Evolutionary conservation across 441 rosid genomes (phyloP).

Genomic region (Gossypium lobatum): DNA sequence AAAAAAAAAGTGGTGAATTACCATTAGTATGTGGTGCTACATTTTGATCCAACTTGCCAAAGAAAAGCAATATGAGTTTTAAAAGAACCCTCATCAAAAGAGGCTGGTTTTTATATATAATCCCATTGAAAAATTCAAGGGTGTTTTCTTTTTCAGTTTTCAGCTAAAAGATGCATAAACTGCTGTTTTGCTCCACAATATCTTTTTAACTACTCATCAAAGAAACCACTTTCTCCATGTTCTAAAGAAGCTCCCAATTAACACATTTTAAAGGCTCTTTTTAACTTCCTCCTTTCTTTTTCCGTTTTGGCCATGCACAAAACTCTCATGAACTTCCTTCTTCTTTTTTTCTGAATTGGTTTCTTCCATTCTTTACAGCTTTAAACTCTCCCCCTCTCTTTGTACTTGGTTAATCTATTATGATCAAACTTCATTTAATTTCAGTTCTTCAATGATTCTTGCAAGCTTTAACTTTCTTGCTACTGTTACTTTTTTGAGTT

Average conservation of each 20-base stretch:
- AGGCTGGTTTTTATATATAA: background rate
- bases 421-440: background rate
- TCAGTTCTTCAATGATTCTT: background rate
- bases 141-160: slow-evolving; percentile 2
- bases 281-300: background rate
- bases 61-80: too few species aligned
- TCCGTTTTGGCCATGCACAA: background rate
- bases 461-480: background rate
- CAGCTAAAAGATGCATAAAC: slow-evolving; percentile 2
- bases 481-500: background rate
- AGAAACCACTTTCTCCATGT: slow-evolving; percentile 16
- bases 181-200: slow-evolving; percentile 2
- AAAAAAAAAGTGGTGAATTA: too few species aligned
- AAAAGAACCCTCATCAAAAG: background rate
- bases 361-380: background rate
- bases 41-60: too few species aligned
- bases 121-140: background rate
- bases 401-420: background rate
- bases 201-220: slow-evolving; percentile 9
- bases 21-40: too few species aligned
- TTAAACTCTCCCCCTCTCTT: background rate
- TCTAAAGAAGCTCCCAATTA: background rate
- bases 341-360: background rate
- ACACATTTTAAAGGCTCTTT: background rate
- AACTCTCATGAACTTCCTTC: slow-evolving; percentile 13